A percentile compares a stretch with the other conserved stretches of the same genome.
Evolutionary conservation across 805 yeast species (phyloP).

Genomic region (Ogataea neopini): DNA sequence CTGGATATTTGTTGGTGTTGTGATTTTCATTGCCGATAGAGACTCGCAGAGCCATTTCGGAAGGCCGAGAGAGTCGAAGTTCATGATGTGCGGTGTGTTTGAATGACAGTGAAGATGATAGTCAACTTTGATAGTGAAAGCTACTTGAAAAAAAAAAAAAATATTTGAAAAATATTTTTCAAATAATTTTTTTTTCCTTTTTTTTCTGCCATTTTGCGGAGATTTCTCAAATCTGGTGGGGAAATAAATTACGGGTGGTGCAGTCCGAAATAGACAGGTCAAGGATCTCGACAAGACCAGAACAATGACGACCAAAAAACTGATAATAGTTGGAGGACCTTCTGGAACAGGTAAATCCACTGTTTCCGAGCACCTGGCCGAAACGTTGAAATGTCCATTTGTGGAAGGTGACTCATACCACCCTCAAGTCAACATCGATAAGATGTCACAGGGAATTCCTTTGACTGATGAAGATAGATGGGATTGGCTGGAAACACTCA

Average conservation of each 20-base stretch:
- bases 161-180: neutral
- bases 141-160: neutral
- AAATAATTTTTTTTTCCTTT: neutral
- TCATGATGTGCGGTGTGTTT: too few relatives aligned
- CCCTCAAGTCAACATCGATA: slow-evolving; percentile 66
- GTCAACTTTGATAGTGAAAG: neutral
- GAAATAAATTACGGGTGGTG: neutral
- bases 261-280: too few relatives aligned
- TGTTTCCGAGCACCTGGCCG: slow-evolving; percentile 55
- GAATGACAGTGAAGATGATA: too few relatives aligned
- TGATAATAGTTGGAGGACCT: slow-evolving; percentile 80
- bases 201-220: neutral
- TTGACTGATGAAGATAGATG: slow-evolving; percentile 88
- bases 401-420: slow-evolving; percentile 88
- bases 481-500: slow-evolving; percentile 75
- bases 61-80: slow-evolving; percentile 59
- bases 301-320: neutral
- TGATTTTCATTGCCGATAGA: slow-evolving; percentile 75
- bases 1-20: slow-evolving; percentile 85
- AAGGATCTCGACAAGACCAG: too few relatives aligned
- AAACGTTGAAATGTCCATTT: slow-evolving; percentile 50
- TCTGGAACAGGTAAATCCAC: slow-evolving; percentile 96
- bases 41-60: slow-evolving; percentile 88
- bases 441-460: slow-evolving; percentile 82
- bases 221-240: slow-evolving; percentile 1